Base-by-base conservation (phyloP, 345 rosid genomes). In the Arabidopsis suecica region DNA sequence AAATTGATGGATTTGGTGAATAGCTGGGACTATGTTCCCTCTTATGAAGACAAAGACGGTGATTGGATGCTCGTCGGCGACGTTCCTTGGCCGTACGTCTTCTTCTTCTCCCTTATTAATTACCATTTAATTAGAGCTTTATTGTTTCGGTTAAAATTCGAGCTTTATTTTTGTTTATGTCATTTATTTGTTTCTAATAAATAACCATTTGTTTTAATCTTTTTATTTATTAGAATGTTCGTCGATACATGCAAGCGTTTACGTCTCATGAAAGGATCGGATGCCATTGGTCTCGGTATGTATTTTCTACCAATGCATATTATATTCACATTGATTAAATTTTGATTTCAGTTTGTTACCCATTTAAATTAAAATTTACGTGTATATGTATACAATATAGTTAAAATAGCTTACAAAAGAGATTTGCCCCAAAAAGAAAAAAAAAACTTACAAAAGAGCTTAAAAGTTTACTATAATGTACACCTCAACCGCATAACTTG, bases 1-100 rank as follows among this genome's bases (percentile, higher is more conserved):
- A 74, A 92, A 84, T 80, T 86, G n/a, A 76, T 69, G 87, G 96
- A 88, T 61, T 74, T 90, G 5, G 84, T 88, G 74, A 87, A 81
- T 74, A 82, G 82, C 59, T 85, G 90, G 65, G 95, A 93, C 54
- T 90, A 88, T 83, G 93, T 88, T 81, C 91, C 96, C 56, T 88
- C 95, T 58, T 93, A 93, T 64, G 95, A 93, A 81, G 98, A 93
- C 84, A 93, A 88, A 84, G 98, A 93, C 56, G 93, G 96, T 65
- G 98, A 93, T 53, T 93, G 96, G 97, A 92, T 92, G 97, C 93
- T 92, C 47, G 91, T 92, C 50, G 97, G 97, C 10, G 97, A 92
- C 78, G 98, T 93, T 50, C 98, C 98, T n/a, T 93, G 98, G 98
- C 83, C 86, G 98, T 93, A 82, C 56, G 86, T 76, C 33, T 59